A percentile compares a stretch with the other conserved stretches of the same genome.
Evolutionary conservation across 805 yeast species (phyloP).

Genomic region (Schwanniomyces polymorphus): DNA sequence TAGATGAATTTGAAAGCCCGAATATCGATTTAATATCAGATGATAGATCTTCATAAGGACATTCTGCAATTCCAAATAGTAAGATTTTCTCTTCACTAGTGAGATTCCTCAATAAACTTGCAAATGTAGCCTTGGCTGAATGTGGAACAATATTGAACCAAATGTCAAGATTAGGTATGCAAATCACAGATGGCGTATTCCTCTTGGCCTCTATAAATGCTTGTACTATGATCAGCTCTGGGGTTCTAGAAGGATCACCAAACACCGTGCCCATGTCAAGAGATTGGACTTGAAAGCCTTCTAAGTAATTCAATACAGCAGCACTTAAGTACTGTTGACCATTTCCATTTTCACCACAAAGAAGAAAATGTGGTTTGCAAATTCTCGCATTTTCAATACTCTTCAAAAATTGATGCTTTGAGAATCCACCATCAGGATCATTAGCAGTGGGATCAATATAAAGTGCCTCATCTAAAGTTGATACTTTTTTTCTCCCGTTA

Average conservation of each 20-base stretch:
- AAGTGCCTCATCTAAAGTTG: conserved; percentile 68
- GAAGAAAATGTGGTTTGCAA: conserved; percentile 77
- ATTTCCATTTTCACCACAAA: conserved; percentile 72
- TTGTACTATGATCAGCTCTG: conserved; percentile 83
- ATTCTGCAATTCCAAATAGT: conserved; percentile 70
- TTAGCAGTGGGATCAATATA: conserved; percentile 57
- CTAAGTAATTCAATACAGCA: conserved; percentile 78
- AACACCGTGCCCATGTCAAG: conserved; percentile 77
- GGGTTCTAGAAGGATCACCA: conserved; percentile 75
- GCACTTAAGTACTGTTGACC: conserved; percentile 87
- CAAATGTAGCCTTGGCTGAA: conserved; percentile 69
- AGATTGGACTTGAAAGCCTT: conserved; percentile 86
- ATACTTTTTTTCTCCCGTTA: conserved; percentile 42
- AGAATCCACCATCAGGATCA: conserved; percentile 65
- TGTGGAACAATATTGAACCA: conserved; percentile 71
- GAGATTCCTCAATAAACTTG: conserved; percentile 66
- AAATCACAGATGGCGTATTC: conserved; percentile 84
- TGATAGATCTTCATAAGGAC: conserved; percentile 37
- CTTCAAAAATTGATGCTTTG: conserved; percentile 60
- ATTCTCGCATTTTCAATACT: conserved; percentile 58
- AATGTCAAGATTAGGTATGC: conserved; percentile 77
- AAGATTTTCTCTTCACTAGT: conserved; percentile 72
- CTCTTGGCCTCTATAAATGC: conserved; percentile 83
- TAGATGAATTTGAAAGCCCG: conserved; percentile 49
- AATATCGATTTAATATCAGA: conserved; percentile 54